Base-by-base conservation (phyloP, 192 early-diverging fungal species). In the Chytriomyces hyalinus region DNA sequence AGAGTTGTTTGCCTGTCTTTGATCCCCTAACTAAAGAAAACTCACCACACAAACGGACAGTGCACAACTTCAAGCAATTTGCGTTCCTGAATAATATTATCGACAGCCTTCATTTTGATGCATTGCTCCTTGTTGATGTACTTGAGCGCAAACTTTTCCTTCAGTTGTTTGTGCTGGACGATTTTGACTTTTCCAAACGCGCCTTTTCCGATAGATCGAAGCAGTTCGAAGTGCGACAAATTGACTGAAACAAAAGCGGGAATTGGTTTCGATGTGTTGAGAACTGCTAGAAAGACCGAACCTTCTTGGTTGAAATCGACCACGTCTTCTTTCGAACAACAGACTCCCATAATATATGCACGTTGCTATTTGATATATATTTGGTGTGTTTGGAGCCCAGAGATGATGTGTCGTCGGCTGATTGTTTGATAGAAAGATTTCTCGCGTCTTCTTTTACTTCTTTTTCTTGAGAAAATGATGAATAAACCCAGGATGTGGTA, bases 121-220 rank as follows among this genome's bases (percentile, higher is more conserved):
- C 96, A 97, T 71, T 93, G 89, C 26, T 83, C 86, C 86, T 98
- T 98, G 87, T 93, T 95, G 87, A 97, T 97, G 82, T 97, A 97
- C 82, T 98, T 98, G 50, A 98, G 87, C 7, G 97, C 97, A 65
- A 92, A 98, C 20, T 91, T 84, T 67, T 89, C 84, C 69, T 90
- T 86, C 0, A 92, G 87, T 10, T 86, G 82, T 77, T 92, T 93
- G 80, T 96, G 93, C 80, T 98, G 92, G 6, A 99, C 95, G 2
- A 99, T 93, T 28, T 95, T 92, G 60, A 96, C 94, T 67, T 92
- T 97, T 63, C 97, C 97, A 83, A 98, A 98, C 6, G 95, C 95
- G 2, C 97, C 97, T 78, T 96, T 95, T 10, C 97, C 97, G 47
- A 99, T 93, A 6, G 91, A 89, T 50, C 94, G 89, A 64, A 95